These are phyloP conservation scores for Linnemannia exigua DNA, from an alignment of 192 early-diverging fungal species.

Conservation along the genomic window DNA sequence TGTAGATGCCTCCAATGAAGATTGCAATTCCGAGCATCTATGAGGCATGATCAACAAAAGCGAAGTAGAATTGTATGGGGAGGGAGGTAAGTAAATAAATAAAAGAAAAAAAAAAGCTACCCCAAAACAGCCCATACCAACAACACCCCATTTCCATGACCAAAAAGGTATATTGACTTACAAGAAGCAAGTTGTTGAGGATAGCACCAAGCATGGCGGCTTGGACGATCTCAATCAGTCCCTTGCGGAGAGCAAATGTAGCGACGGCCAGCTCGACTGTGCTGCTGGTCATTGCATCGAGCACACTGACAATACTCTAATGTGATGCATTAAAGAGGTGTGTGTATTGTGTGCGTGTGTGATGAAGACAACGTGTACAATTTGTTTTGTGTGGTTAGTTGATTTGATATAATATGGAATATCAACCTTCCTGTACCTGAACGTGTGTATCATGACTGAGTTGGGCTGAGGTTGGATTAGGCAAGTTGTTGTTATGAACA, in stretches of 20 bases:
- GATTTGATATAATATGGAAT: neutral
- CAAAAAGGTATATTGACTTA: conserved; percentile 67
- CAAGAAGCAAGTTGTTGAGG: conserved; percentile 91
- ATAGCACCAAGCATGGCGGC: conserved; percentile 88
- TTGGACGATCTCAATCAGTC: conserved; percentile 50
- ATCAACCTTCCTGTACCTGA: neutral
- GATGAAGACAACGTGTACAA: neutral
- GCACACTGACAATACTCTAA: conserved; percentile 50
- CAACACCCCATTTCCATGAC: neutral
- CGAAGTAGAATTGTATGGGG: neutral
- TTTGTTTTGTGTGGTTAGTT: neutral
- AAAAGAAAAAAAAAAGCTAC: neutral
- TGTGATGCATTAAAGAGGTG: neutral
- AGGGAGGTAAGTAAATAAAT: neutral
- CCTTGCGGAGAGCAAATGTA: conserved; percentile 47
- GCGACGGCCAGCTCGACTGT: conserved; percentile 55
- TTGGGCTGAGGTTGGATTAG: neutral
- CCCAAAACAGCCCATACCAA: conserved; percentile 60
- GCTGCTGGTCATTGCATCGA: conserved; percentile 59
- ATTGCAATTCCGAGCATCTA: conserved; percentile 48
- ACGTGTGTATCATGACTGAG: neutral
- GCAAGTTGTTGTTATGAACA: neutral
- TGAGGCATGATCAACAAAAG: neutral
- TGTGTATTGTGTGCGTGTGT: too few relatives aligned
- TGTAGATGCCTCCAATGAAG: conserved; percentile 28